A percentile compares a stretch with the other conserved stretches of the same genome.
Evolutionary conservation across 805 yeast species (phyloP).

Genomic region (Saturnispora dispora): DNA sequence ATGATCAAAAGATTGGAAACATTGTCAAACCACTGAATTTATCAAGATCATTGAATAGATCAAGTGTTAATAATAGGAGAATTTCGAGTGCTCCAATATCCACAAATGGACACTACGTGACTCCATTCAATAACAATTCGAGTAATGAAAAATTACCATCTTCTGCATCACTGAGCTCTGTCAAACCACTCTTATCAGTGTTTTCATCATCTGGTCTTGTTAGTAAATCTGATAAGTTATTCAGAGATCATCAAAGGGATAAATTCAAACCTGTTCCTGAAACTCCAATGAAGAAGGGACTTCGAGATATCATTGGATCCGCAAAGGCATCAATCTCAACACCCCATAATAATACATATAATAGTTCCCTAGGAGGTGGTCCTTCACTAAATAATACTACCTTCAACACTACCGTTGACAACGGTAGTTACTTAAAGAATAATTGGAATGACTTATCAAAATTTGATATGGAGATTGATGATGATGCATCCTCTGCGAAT

Average conservation of each 20-base stretch:
- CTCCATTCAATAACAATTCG: slow-evolving; percentile 2
- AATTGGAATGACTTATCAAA: slow-evolving; percentile 1
- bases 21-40: slow-evolving; percentile 11
- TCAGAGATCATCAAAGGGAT: slow-evolving; percentile 25
- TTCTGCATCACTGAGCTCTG: slow-evolving; percentile 55
- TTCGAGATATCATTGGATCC: slow-evolving; percentile 22
- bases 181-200: slow-evolving; percentile 80
- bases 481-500: slow-evolving; percentile 22
- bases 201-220: slow-evolving; percentile 67
- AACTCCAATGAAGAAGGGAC: slow-evolving; percentile 52
- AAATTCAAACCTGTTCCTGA: slow-evolving; percentile 41
- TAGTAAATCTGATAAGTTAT: slow-evolving; percentile 42
- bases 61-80: slow-evolving; percentile 1
- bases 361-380: slow-evolving; percentile 4
- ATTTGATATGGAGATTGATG: slow-evolving; percentile 19
- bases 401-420: slow-evolving; percentile 4
- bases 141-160: slow-evolving; percentile 17
- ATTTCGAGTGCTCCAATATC: slow-evolving; percentile 3
- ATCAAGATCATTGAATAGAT: background rate
- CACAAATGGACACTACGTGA: slow-evolving; percentile 2
- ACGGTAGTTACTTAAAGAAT: slow-evolving; percentile 5
- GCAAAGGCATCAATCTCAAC: slow-evolving; percentile 3
- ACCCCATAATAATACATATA: slow-evolving; percentile 5
- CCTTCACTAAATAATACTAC: background rate
- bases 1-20: background rate